These are phyloP conservation scores for Oryza brachyantha DNA, from an alignment of 176 grass and related monocot species.

Conservation along the genomic window DNA sequence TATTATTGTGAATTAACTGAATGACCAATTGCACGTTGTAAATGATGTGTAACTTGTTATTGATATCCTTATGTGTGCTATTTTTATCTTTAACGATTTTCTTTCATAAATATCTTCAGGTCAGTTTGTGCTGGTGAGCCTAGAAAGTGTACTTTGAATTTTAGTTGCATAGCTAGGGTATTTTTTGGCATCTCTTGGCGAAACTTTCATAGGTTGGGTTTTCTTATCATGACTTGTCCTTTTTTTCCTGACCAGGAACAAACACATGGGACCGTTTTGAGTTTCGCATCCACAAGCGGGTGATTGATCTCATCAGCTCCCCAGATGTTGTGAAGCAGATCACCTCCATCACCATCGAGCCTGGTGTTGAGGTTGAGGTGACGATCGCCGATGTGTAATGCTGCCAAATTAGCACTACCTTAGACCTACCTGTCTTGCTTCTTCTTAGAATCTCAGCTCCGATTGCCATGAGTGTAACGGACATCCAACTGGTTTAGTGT, in stretches of 20 bases:
- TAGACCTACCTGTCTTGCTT: not conserved
- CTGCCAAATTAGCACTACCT: not conserved
- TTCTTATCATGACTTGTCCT: not conserved
- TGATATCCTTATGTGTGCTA: not conserved
- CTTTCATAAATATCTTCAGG: not conserved
- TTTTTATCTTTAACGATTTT: not conserved
- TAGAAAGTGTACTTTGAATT: not conserved
- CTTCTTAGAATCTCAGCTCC: not conserved
- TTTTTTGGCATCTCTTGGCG: not conserved
- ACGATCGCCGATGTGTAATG: slow-evolving; percentile 52
- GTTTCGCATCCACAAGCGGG: slow-evolving; percentile 62
- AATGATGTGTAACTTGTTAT: not conserved
- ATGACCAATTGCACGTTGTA: not conserved
- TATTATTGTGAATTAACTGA: not conserved
- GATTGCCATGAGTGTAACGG: not conserved
- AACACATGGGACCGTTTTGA: slow-evolving; percentile 28
- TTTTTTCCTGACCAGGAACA: slow-evolving; percentile 34
- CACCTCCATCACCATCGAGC: slow-evolving; percentile 62
- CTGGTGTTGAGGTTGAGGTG: slow-evolving; percentile 58
- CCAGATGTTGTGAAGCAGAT: slow-evolving; percentile 69
- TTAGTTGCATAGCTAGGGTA: not conserved
- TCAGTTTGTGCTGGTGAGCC: not conserved
- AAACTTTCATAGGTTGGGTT: slow-evolving; percentile 37
- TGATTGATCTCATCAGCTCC: slow-evolving; percentile 61
- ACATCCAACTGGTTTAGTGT: slow-evolving; percentile 2